phyloP scores from a whole-genome alignment of 2,329 filamentous ascomycete genomes.

The Sarocladium brachiariae region DNA sequence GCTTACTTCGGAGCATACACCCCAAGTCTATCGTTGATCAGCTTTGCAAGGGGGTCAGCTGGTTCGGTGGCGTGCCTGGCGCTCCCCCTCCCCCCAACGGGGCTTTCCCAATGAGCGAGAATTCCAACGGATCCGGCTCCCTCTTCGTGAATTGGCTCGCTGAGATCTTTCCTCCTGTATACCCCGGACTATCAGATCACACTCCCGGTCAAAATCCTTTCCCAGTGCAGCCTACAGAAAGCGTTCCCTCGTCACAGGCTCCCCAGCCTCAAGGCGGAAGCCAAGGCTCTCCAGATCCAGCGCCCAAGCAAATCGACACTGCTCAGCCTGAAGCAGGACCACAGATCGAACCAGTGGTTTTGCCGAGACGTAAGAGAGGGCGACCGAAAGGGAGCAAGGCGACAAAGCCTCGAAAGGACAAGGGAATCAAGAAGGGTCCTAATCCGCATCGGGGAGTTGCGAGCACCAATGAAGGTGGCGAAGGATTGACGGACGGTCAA shows the following conservation, averaged over 20 bases:
- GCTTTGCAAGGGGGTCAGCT: slow-evolving; percentile 55
- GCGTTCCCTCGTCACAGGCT: neutral
- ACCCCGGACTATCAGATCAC: slow-evolving; percentile 8
- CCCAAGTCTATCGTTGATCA: slow-evolving; percentile 54
- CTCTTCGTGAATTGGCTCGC: slow-evolving; percentile 56
- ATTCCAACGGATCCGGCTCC: slow-evolving; percentile 49
- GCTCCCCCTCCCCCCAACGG: slow-evolving; percentile 44
- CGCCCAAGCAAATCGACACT: neutral
- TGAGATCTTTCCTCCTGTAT: slow-evolving; percentile 51
- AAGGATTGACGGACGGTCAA: neutral
- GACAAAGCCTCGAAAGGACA: slow-evolving; percentile 36
- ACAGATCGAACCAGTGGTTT: slow-evolving; percentile 10
- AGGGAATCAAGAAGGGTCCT: slow-evolving; percentile 40
- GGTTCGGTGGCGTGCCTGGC: slow-evolving; percentile 54
- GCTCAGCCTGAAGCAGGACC: neutral
- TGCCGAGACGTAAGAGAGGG: slow-evolving; percentile 40
- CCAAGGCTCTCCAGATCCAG: neutral
- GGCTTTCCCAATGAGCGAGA: slow-evolving; percentile 48
- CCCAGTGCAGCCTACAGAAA: neutral
- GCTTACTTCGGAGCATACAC: slow-evolving; percentile 47
- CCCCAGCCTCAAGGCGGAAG: neutral
- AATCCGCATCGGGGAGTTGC: slow-evolving; percentile 11
- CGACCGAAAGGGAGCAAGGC: slow-evolving; percentile 48
- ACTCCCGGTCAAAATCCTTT: slow-evolving; percentile 28
- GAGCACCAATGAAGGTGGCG: neutral